Base-by-base conservation (phyloP, 768 basidiomycete species). In the Rhodotorula kratochvilovae region DNA sequence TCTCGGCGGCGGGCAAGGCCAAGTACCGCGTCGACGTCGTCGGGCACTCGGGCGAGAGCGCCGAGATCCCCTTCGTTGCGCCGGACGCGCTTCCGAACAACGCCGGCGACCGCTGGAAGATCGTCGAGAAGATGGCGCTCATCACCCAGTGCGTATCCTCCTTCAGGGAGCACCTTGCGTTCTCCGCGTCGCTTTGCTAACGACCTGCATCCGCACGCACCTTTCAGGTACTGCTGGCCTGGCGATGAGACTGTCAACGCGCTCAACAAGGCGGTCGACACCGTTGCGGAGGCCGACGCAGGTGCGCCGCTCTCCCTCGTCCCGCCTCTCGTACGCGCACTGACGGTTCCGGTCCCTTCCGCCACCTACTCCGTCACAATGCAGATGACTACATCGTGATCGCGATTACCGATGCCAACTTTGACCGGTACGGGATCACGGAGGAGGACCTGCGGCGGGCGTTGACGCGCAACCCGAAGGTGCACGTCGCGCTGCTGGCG, bases 301-400 rank as follows among this genome's bases (percentile, higher is more conserved):
- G 57, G 65, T 59, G 48, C 50, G 46, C 54, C 17, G n/a, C 35
- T n/a, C 15, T 19, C 0, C 39, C 35, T 33, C 3, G n/a, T 7
- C 23, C 13, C 43, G 46, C n/a, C 19, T 12, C 5, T 13, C 43
- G 6, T 15, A 25, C 27, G 8, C 3, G 27, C 53, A 11, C 12
- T 31, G 29, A n/a, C 5, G 25, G 12, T 23, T 10, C 25, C 54
- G 29, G 12, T 12, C 10, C 5, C 29, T 17, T 53, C 33, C 6
- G 23, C 16, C 27, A 15, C 39, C 15, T 31, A 23, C n/a, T 42
- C 31, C 12, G 10, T 59, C 42, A 10, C 59, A 10, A 1, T 19
- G 15, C 68, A 29, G 72, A 74, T 62, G 72, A 74, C 21, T 51
- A 35, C 54, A 60, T 74, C 58, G 65, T 74, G 29, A 48, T 74